Conservation (phyloP, 129 eudicot genomes). For the Escallonia herrerae region DNA sequence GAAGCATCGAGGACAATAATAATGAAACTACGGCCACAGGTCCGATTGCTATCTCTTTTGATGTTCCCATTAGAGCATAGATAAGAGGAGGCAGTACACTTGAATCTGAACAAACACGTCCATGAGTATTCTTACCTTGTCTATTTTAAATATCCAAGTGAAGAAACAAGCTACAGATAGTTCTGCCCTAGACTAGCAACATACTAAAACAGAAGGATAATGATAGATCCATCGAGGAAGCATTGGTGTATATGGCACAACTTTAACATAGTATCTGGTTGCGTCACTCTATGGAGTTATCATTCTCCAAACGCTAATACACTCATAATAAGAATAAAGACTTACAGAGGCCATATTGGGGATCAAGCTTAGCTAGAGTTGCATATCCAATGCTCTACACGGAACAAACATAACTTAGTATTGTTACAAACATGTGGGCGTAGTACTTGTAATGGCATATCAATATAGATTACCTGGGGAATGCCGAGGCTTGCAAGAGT, state of each 20-base stretch:
- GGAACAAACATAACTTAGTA: background rate
- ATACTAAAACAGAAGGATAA: no score
- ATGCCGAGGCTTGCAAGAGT: conserved; percentile 46
- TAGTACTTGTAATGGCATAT: no score
- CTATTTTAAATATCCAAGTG: no score
- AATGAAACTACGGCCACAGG: conserved; percentile 91
- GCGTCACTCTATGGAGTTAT: no score
- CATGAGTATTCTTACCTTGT: background rate
- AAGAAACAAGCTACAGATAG: no score
- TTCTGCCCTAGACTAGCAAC: no score
- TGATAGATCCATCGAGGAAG: no score
- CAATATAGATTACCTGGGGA: conserved; percentile 25
- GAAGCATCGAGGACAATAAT: conserved; percentile 53
- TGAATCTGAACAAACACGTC: conserved; percentile 34
- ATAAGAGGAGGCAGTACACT: conserved; percentile 86
- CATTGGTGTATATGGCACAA: no score
- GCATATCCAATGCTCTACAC: conserved; percentile 80
- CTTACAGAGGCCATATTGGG: conserved; percentile 90
- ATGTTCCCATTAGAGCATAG: conserved; percentile 81
- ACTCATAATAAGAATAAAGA: background rate
- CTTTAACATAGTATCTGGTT: no score
- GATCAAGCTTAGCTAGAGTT: conserved; percentile 71
- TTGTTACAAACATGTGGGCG: background rate
- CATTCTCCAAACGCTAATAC: no score
- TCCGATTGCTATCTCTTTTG: conserved; percentile 85